Evolutionary conservation across 345 rosid genomes (phyloP).

Genomic region (Pistacia vera): DNA sequence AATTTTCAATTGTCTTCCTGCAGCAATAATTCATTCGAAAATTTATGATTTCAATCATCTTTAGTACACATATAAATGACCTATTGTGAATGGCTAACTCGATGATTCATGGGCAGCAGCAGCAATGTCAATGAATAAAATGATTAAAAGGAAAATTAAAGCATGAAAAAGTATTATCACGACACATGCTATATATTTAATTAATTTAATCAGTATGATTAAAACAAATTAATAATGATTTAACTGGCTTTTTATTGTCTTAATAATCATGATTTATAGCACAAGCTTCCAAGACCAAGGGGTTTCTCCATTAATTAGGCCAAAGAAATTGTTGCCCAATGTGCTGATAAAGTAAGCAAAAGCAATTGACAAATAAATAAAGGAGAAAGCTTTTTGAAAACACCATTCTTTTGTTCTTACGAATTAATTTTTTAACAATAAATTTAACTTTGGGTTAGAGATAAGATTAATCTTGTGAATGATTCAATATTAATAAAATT

Average conservation of each 20-base stretch:
- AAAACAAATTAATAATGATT: background rate
- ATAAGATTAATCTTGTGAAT: background rate
- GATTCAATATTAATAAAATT: no score
- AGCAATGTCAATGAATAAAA: background rate
- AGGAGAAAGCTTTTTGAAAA: background rate
- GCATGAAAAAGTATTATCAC: background rate
- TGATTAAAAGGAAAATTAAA: background rate
- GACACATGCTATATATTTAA: background rate
- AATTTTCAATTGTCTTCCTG: background rate
- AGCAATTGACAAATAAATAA: background rate
- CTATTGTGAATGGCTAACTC: no score
- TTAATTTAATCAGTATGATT: background rate
- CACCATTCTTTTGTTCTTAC: slow-evolving; percentile 1
- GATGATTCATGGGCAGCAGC: no score
- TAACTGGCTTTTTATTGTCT: background rate
- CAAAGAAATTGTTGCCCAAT: slow-evolving; percentile 15
- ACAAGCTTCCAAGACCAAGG: background rate
- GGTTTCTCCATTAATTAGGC: background rate
- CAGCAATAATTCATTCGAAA: background rate
- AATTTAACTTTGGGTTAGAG: background rate
- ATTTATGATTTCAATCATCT: background rate
- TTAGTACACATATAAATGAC: background rate
- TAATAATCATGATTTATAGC: slow-evolving; percentile 4
- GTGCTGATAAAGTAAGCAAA: background rate
- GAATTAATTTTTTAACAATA: background rate